A percentile compares a stretch with the other conserved stretches of the same genome.
Evolutionary conservation across 2,329 filamentous ascomycete species (phyloP).

Genomic region (Pseudocercospora eumusae): DNA sequence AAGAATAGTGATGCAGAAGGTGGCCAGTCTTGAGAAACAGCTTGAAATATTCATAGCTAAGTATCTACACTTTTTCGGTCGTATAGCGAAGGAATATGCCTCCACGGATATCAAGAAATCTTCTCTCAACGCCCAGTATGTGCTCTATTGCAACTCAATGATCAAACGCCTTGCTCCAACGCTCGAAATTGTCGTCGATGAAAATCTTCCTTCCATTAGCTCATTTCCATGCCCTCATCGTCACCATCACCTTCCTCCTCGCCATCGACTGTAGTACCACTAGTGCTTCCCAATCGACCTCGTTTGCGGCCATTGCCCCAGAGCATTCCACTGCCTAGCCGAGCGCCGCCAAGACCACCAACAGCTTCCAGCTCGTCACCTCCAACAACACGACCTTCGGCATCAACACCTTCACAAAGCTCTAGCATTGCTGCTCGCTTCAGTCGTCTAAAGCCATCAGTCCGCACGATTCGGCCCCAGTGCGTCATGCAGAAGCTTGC

Average conservation of each 20-base stretch:
- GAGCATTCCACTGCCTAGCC: slow-evolving; percentile 43
- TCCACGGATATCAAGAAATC: background rate
- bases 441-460: slow-evolving; percentile 78
- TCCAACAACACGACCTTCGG: slow-evolving; percentile 84
- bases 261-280: slow-evolving; percentile 46
- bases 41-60: too few species aligned
- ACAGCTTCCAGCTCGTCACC: slow-evolving; percentile 76
- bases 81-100: background rate
- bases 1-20: background rate
- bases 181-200: background rate
- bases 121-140: background rate
- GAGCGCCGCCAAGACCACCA: slow-evolving; percentile 55
- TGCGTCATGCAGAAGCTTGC: slow-evolving; percentile 87
- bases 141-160: background rate
- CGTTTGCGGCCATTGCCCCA: slow-evolving; percentile 47
- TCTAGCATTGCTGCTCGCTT: slow-evolving; percentile 81
- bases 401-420: slow-evolving; percentile 88
- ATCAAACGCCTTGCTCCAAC: background rate
- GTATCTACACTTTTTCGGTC: background rate
- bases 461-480: slow-evolving; percentile 92
- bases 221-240: slow-evolving; percentile 40
- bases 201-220: slow-evolving; percentile 14
- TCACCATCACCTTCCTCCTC: slow-evolving; percentile 39
- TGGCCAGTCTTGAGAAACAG: background rate
- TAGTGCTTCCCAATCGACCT: slow-evolving; percentile 46